Percentiles rank a stretch among this genome's conserved stretches.
Evolutionary conservation across 1,284 basidiomycete species (phyloP).

Genomic region (Moniliella sp.): DNA sequence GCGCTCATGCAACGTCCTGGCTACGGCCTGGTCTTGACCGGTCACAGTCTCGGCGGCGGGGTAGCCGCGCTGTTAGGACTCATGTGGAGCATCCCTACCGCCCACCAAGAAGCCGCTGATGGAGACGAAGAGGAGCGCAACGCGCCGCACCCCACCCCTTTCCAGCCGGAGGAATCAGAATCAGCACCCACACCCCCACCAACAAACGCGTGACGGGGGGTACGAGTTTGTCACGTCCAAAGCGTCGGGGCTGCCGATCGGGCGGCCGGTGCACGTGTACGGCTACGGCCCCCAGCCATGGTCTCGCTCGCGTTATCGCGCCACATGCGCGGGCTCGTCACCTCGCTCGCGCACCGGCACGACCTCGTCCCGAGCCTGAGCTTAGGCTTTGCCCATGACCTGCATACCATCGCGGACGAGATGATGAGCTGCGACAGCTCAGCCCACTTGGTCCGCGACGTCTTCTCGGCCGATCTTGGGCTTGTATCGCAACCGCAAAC

Average conservation of each 20-base stretch:
- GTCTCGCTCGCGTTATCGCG: slow-evolving; percentile 36
- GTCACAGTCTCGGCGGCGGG: slow-evolving; percentile 38
- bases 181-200: slow-evolving; percentile 20
- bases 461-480: too few species aligned
- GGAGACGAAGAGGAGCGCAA: too few species aligned
- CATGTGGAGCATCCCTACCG: slow-evolving; percentile 10
- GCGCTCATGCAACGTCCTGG: slow-evolving; percentile 35
- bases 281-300: slow-evolving; percentile 30
- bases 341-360: slow-evolving; percentile 36
- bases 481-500: slow-evolving; percentile 8
- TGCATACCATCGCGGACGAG: slow-evolving; percentile 39
- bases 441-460: too few species aligned
- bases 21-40: slow-evolving; percentile 39
- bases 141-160: slow-evolving; percentile 19
- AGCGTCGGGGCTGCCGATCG: slow-evolving; percentile 36
- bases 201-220: too few species aligned
- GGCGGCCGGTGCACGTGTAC: slow-evolving; percentile 38
- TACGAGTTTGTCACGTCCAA: slow-evolving; percentile 38
- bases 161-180: slow-evolving; percentile 6
- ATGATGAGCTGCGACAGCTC: slow-evolving; percentile 13
- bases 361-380: slow-evolving; percentile 36
- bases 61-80: neutral
- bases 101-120: slow-evolving; percentile 5
- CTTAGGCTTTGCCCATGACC: slow-evolving; percentile 37
- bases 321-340: slow-evolving; percentile 37